These are phyloP conservation scores for Trametes polyzona DNA, from an alignment of 1,284 basidiomycete genomes.

Conservation along the genomic window DNA sequence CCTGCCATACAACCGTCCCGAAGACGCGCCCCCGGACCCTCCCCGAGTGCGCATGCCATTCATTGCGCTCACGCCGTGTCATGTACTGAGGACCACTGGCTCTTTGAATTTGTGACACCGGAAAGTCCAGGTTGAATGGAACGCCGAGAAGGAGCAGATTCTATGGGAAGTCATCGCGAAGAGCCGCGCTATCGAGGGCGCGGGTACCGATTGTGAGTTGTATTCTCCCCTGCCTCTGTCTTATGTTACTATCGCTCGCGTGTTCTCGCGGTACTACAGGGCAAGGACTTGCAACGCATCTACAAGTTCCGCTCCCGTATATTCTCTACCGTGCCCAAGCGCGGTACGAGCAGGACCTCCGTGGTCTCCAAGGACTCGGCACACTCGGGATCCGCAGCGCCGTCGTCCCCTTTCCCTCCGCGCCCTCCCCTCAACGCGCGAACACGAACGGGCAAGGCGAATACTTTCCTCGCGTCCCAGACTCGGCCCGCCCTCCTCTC, in stretches of 20 bases:
- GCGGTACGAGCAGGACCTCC: slow-evolving; percentile 79
- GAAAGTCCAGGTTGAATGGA: slow-evolving; percentile 75
- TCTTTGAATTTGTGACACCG: not conserved
- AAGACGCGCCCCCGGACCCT: slow-evolving; percentile 64
- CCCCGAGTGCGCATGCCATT: slow-evolving; percentile 54
- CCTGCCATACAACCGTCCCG: slow-evolving; percentile 75
- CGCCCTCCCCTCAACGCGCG: slow-evolving; percentile 24
- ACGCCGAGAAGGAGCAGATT: slow-evolving; percentile 75
- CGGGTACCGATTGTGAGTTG: slow-evolving; percentile 77
- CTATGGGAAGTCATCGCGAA: slow-evolving; percentile 83
- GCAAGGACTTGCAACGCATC: slow-evolving; percentile 78
- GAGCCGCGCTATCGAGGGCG: slow-evolving; percentile 67
- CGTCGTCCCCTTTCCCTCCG: slow-evolving; percentile 33
- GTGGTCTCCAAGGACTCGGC: slow-evolving; percentile 65
- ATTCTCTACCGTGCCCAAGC: slow-evolving; percentile 79
- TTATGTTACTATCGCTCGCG: not conserved
- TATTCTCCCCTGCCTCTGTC: too few relatives aligned
- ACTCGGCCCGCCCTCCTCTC: slow-evolving; percentile 16
- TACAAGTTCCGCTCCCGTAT: slow-evolving; percentile 79
- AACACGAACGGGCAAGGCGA: slow-evolving; percentile 17
- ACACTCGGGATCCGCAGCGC: slow-evolving; percentile 17
- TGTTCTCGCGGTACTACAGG: slow-evolving; percentile 45
- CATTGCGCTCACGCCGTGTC: not conserved
- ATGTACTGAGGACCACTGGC: not conserved
- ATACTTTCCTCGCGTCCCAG: slow-evolving; percentile 27